Conservation (phyloP, 352 stramenopile species). For the Blastocystis sp. region DNA sequence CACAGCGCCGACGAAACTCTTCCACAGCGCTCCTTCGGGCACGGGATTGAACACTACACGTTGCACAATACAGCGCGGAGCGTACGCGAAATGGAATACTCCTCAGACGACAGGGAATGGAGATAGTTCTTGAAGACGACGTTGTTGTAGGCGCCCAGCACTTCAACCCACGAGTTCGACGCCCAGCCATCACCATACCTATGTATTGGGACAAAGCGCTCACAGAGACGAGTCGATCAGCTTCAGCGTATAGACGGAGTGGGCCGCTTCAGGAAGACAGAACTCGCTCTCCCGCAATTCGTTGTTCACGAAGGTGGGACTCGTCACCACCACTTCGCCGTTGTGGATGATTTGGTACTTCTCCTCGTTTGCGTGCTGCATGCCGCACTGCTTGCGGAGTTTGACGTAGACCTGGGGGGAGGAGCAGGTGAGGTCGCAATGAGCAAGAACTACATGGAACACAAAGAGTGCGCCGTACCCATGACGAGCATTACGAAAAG, state of each 20-base stretch:
- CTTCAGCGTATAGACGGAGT: not conserved
- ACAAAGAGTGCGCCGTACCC: not conserved
- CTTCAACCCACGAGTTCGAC: not conserved
- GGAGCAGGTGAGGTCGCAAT: not conserved
- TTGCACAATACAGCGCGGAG: not conserved
- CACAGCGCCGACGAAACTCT: not conserved
- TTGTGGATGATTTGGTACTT: not conserved
- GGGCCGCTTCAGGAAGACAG: not conserved
- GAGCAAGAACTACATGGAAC: not conserved
- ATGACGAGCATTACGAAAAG: not conserved
- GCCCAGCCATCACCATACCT: not conserved
- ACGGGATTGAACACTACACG: not conserved
- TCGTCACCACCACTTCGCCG: not conserved
- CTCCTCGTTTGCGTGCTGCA: not conserved
- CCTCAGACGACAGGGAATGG: not conserved
- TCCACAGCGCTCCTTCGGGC: not conserved
- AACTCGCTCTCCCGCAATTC: not conserved
- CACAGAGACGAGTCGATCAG: not conserved
- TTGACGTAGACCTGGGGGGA: not conserved
- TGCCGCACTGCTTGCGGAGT: not conserved
- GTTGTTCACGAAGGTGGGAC: not conserved
- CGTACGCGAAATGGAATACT: not conserved
- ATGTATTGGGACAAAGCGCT: not conserved
- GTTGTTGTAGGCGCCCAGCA: not conserved
- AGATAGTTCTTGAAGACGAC: slow-evolving; percentile 21